These are phyloP conservation scores for Calocybe indica DNA, from an alignment of 768 basidiomycete genomes.

Conservation along the genomic window DNA sequence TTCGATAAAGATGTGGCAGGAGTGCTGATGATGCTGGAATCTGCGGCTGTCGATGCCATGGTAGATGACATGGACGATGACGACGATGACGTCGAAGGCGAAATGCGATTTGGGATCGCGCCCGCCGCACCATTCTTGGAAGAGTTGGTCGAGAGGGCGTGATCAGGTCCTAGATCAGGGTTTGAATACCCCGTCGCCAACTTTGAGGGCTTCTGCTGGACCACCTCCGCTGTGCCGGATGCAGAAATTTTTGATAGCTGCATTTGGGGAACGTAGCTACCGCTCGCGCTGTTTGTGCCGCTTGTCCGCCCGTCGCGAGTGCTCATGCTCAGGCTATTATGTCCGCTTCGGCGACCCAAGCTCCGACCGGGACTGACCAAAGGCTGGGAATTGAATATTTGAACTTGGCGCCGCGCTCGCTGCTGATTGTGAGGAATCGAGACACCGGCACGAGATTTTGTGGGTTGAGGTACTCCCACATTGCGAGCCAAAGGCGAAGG, in stretches of 20 bases:
- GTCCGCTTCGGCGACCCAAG: constrained; percentile 20
- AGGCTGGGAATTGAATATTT: constrained; percentile 82
- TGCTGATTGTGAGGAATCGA: constrained; percentile 52
- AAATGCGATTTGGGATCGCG: constrained; percentile 12
- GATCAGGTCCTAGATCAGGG: neutral
- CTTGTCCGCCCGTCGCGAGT: constrained; percentile 25
- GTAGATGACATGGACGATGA: constrained; percentile 47
- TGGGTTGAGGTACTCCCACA: constrained; percentile 72
- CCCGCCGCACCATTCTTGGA: constrained; percentile 10
- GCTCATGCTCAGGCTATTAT: constrained; percentile 18
- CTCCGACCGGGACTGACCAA: constrained; percentile 50
- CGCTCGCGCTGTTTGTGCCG: constrained; percentile 30
- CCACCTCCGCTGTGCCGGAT: constrained; percentile 6
- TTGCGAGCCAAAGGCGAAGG: constrained; percentile 73
- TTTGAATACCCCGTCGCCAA: neutral
- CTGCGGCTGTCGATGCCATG: constrained; percentile 28
- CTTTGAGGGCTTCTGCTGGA: too few species aligned
- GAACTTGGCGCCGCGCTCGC: constrained; percentile 56
- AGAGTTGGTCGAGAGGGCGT: constrained; percentile 10
- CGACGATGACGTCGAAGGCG: constrained; percentile 43
- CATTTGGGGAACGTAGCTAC: constrained; percentile 37
- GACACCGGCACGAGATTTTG: constrained; percentile 55
- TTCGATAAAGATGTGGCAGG: constrained; percentile 52
- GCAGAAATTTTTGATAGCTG: constrained; percentile 29
- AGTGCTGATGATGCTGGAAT: constrained; percentile 43